Conservation (phyloP, 306 rosid genomes). For the Vigna nakashimae region DNA sequence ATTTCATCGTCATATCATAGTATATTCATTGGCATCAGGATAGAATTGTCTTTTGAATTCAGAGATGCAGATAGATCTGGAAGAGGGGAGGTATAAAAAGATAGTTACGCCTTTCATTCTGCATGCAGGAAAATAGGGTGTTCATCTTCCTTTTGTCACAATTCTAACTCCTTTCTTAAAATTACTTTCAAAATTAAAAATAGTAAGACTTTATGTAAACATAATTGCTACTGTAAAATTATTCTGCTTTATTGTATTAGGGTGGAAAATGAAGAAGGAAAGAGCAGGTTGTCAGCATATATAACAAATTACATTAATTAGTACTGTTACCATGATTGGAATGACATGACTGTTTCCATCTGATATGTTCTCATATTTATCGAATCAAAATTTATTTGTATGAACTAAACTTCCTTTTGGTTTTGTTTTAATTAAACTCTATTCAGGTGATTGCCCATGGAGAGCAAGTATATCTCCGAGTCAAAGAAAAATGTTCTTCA, state of each 20-base stretch:
- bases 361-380: constrained; percentile 24
- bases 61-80: neutral
- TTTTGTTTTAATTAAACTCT: constrained; percentile 39
- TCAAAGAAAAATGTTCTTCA: constrained; percentile 87
- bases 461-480: constrained; percentile 93
- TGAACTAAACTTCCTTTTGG: constrained; percentile 35
- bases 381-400: constrained; percentile 29
- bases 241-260: constrained; percentile 16
- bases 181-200: constrained; percentile 15
- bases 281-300: neutral
- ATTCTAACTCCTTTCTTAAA: constrained; percentile 5
- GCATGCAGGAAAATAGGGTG: neutral
- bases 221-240: constrained; percentile 7
- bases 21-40: constrained; percentile 2
- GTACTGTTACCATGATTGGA: constrained; percentile 25
- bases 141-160: constrained; percentile 4
- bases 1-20: neutral
- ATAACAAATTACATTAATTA: neutral
- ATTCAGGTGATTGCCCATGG: constrained; percentile 86
- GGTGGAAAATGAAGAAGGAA: constrained; percentile 12
- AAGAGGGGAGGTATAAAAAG: neutral
- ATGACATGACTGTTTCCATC: constrained; percentile 14
- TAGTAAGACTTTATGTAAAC: neutral
- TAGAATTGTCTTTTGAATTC: constrained; percentile 20
- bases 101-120: neutral